These are phyloP conservation scores for Mycena capillaripes DNA, from an alignment of 768 basidiomycete species.

Conservation along the genomic window DNA sequence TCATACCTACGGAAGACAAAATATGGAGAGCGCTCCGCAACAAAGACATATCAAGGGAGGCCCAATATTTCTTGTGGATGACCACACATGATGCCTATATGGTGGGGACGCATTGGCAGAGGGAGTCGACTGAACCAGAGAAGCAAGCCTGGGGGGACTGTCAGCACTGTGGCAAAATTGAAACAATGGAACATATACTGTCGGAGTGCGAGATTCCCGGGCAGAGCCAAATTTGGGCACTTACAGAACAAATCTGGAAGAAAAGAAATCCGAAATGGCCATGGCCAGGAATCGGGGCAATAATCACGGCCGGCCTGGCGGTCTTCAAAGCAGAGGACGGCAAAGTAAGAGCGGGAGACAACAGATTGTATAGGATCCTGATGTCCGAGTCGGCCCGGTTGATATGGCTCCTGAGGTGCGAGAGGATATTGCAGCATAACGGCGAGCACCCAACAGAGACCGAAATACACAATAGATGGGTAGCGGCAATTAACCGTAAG, in stretches of 20 bases:
- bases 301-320: neutral
- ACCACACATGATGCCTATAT: neutral
- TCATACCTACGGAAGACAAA: neutral
- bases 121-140: neutral
- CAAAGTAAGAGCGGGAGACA: too few relatives aligned
- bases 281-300: neutral
- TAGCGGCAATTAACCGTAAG: neutral
- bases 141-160: neutral
- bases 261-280: slow-evolving; percentile 18
- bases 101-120: neutral
- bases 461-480: slow-evolving; percentile 2
- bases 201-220: neutral
- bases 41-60: slow-evolving; percentile 30
- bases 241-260: neutral
- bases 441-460: neutral
- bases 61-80: neutral
- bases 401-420: neutral
- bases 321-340: neutral
- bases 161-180: neutral
- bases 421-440: neutral
- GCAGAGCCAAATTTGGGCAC: neutral
- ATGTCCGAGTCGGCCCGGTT: neutral
- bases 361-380: neutral
- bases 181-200: neutral
- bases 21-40: neutral